Conservation (phyloP, 2,329 filamentous ascomycete species). For the Meredithiella fracta region DNA sequence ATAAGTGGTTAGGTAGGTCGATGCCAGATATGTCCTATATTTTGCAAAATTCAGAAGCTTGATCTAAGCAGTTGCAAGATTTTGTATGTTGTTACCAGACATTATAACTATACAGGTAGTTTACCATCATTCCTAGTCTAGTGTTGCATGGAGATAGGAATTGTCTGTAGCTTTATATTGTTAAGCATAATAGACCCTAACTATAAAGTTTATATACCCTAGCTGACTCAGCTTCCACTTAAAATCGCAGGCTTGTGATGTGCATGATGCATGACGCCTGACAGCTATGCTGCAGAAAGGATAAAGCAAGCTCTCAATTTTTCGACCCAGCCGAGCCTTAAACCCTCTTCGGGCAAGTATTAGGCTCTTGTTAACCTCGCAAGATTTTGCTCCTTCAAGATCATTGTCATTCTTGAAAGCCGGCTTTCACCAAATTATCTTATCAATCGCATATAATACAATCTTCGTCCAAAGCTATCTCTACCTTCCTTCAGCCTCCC, state of each 20-base stretch:
- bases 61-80: background rate
- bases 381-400: background rate
- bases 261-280: constrained; percentile 10
- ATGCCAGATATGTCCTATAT: no score
- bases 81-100: no score
- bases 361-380: constrained; percentile 9
- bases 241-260: background rate
- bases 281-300: constrained; percentile 4
- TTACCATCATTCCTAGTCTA: no score
- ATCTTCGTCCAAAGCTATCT: background rate
- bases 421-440: background rate
- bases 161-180: no score
- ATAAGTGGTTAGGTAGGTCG: background rate
- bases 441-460: background rate
- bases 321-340: constrained; percentile 13
- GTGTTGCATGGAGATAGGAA: no score
- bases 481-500: background rate
- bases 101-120: no score
- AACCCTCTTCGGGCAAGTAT: constrained; percentile 4
- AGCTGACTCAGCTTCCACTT: constrained; percentile 13
- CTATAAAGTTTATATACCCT: background rate
- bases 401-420: background rate
- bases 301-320: constrained; percentile 15
- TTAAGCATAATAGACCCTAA: background rate
- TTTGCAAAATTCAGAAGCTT: no score